Conservation (phyloP, 257 asterid species). For the Solanum verrucosum region DNA sequence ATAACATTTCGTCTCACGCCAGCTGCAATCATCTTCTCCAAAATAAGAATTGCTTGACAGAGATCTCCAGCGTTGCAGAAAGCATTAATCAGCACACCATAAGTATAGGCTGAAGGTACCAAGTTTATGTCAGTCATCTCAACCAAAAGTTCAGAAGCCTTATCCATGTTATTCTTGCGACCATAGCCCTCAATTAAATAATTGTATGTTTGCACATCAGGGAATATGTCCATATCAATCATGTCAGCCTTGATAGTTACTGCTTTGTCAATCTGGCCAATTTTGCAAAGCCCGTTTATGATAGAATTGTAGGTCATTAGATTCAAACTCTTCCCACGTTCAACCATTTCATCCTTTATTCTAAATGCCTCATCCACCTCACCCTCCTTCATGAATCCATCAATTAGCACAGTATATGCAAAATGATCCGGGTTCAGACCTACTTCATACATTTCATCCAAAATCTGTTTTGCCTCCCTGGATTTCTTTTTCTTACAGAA, state of each 20-base stretch:
- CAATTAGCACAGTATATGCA: conserved; percentile 53
- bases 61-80: conserved; percentile 49
- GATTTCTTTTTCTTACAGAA: conserved; percentile 62
- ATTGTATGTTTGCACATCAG: conserved; percentile 59
- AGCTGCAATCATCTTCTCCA: conserved; percentile 39
- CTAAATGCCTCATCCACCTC: conserved; percentile 47
- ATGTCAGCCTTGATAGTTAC: conserved; percentile 45
- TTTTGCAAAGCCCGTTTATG: conserved; percentile 52
- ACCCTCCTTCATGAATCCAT: conserved; percentile 77
- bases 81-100: conserved; percentile 46
- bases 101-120: conserved; percentile 57
- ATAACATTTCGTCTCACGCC: conserved; percentile 54
- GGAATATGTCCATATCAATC: conserved; percentile 42
- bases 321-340: conserved; percentile 49
- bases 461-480: conserved; percentile 45
- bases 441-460: conserved; percentile 54
- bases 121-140: conserved; percentile 64
- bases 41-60: conserved; percentile 38
- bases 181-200: conserved; percentile 54
- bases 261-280: conserved; percentile 55
- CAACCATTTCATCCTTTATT: conserved; percentile 54
- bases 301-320: conserved; percentile 53
- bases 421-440: conserved; percentile 51
- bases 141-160: conserved; percentile 48
- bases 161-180: conserved; percentile 36